Conservation (phyloP, 768 basidiomycete genomes). For the Auriculariales sp. region DNA sequence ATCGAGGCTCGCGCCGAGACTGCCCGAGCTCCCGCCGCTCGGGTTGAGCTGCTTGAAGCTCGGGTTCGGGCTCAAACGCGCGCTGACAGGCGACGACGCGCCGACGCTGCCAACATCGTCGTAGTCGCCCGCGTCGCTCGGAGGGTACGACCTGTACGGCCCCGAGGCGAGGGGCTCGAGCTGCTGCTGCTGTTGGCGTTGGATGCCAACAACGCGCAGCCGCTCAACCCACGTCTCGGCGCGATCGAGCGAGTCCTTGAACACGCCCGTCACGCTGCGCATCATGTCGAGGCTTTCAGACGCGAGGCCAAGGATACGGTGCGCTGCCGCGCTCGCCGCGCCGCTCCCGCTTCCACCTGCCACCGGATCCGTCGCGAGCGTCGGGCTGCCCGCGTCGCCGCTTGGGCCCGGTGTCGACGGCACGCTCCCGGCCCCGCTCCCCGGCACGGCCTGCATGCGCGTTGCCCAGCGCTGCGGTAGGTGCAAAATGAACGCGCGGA, state of each 20-base stretch:
- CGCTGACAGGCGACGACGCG: not conserved
- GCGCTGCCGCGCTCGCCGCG: conserved; percentile 56
- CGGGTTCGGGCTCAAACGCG: not conserved
- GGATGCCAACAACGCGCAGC: conserved; percentile 60
- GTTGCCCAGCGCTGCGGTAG: conserved; percentile 73
- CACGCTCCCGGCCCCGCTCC: no score
- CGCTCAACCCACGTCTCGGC: conserved; percentile 88
- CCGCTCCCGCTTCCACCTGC: conserved; percentile 36
- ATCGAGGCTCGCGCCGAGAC: not conserved
- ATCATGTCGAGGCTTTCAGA: conserved; percentile 92
- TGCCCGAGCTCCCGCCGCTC: not conserved
- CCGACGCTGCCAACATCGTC: no score
- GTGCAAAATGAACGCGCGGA: conserved; percentile 61
- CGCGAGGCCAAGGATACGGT: conserved; percentile 68
- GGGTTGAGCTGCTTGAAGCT: not conserved
- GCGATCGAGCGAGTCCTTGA: conserved; percentile 74
- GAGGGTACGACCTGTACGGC: not conserved
- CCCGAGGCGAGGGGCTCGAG: not conserved
- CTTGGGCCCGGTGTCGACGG: not conserved
- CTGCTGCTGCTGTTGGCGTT: conserved; percentile 26
- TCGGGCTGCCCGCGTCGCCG: not conserved
- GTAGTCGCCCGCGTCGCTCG: not conserved
- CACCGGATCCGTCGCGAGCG: conserved; percentile 12
- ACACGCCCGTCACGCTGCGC: conserved; percentile 72
- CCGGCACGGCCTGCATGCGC: conserved; percentile 21